Conservation (phyloP, 73 alveolate genomes). For the Paramecium tetraurelia region DNA sequence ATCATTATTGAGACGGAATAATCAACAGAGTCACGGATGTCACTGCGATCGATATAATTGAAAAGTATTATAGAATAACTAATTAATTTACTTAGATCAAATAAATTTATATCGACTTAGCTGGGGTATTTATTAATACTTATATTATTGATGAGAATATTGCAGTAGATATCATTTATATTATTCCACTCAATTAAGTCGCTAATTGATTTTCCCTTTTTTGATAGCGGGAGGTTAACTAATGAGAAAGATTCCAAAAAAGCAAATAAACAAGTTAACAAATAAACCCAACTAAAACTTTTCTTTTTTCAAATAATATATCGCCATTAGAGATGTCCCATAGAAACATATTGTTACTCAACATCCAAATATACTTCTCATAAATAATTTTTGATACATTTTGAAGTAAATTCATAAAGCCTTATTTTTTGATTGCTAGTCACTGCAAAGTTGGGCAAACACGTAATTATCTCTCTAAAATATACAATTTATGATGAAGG, state of each 20-base stretch:
- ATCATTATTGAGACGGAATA: not conserved
- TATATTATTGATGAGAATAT: not conserved
- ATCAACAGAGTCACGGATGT: not conserved
- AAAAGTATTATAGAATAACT: not conserved
- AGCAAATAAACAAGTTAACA: not conserved
- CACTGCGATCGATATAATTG: not conserved
- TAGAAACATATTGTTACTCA: not conserved
- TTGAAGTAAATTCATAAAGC: not conserved
- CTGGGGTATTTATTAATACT: not conserved
- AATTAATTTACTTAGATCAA: not conserved
- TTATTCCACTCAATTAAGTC: not conserved
- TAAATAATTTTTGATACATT: not conserved
- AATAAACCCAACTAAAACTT: not conserved
- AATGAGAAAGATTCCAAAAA: not conserved
- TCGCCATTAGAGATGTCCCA: slow-evolving; percentile 22
- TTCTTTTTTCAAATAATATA: not conserved
- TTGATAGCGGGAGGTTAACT: not conserved
- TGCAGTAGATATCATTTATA: not conserved
- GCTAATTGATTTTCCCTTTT: not conserved
- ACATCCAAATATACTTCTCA: slow-evolving; percentile 22
- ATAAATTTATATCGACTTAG: not conserved
- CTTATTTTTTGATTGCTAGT: not conserved
- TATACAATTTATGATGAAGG: not conserved
- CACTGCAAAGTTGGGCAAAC: not conserved
- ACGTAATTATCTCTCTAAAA: not conserved